Base-by-base conservation (phyloP, 371 early-diverging fungal genomes). In the Scutellospora calospora region DNA sequence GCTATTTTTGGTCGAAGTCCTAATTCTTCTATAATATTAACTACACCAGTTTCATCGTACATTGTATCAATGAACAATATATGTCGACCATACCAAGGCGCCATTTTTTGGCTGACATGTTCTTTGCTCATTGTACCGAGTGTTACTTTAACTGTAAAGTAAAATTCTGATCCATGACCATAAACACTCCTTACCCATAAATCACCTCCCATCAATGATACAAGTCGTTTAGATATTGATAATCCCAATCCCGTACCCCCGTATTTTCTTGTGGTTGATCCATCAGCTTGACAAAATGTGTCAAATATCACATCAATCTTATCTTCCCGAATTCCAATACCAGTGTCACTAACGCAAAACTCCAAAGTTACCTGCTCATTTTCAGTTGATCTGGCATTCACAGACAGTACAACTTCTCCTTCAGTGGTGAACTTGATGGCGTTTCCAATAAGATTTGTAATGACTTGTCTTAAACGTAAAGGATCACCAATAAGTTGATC, bases 201-300 rank as follows among this genome's bases (percentile, higher is more conserved):
- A 77, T 90, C 86, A 35, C 96, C 97, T 29, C 94, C 94, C 91
- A 96, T 93, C 55, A 95, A 82, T 55, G 90, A 86, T 27, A 93
- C 93, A 8, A 97, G 86, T 54, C 91, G 88, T 83, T 91, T 91
- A 8, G 92, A 93, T 52, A 97, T 95, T 14, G 93, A 91, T 55
- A 97, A 84, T 0, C 97, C 97, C 16, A 97, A 87, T 0, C 97
- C 96, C 29, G 95, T 94, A 25, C 95, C 96, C 35, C 94, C 94
- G 81, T 93, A 95, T 84, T 92, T 93, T 78, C 95, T 93, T 22
- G 94, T 93, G 1, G 95, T 95, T 25, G 92, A 91, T 11, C 94
- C 93, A 80, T 93, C 94, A 1, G 94, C 96, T 83, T 95, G 96
- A 65, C 92, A 87, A 83, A 94, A 97, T 5, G 94, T 94, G 66